Conservation (phyloP, 441 rosid genomes). For the Aquilaria agallochum region DNA sequence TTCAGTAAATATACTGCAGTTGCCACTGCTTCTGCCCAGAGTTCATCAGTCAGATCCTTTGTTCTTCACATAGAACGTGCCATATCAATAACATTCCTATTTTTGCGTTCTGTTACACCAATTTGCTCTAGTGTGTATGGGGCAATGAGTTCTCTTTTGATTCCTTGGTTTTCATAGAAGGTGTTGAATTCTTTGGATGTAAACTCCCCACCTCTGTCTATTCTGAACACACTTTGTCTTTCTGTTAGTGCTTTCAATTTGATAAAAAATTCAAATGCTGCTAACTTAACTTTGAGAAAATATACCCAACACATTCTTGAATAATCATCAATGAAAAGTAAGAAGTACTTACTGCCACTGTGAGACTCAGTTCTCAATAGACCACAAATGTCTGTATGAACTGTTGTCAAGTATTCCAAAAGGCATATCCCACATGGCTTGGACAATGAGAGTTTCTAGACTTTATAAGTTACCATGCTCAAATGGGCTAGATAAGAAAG, state of each 20-base stretch:
- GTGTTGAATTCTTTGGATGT: background rate
- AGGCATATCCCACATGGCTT: too few relatives aligned
- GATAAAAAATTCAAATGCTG: too few relatives aligned
- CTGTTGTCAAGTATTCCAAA: too few relatives aligned
- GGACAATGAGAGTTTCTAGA: too few relatives aligned
- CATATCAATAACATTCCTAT: background rate
- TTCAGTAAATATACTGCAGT: constrained; percentile 3
- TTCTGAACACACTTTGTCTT: background rate
- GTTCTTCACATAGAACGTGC: background rate
- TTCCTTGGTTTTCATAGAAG: background rate
- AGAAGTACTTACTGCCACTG: background rate
- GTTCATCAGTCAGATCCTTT: background rate
- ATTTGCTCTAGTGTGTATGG: constrained; percentile 5
- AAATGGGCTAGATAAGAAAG: too few relatives aligned
- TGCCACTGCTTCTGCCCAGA: background rate
- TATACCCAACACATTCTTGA: too few relatives aligned
- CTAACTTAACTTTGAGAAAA: too few relatives aligned
- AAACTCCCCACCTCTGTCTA: background rate
- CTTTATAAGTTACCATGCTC: too few relatives aligned
- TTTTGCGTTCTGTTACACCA: background rate
- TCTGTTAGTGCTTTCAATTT: background rate
- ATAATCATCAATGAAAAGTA: constrained; percentile 3
- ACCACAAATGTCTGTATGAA: background rate
- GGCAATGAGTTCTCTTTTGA: background rate
- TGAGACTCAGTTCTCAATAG: background rate